phyloP scores from a whole-genome alignment of 202 grass and related monocot genomes.

The Hordeum pubiflorum region DNA sequence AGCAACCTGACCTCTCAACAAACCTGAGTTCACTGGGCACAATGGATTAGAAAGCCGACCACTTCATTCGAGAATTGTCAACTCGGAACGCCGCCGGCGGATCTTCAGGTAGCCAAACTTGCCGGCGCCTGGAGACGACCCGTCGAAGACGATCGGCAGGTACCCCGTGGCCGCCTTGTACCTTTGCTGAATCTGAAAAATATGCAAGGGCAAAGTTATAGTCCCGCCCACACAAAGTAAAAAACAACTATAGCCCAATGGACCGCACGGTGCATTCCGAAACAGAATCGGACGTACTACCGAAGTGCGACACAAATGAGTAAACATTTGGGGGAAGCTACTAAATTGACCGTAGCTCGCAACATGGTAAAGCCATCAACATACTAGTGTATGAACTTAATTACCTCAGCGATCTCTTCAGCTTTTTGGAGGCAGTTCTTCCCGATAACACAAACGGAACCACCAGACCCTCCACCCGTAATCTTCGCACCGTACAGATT shows the following conservation, averaged over 20 bases:
- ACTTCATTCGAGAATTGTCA: neutral
- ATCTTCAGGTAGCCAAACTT: slow-evolving; percentile 85
- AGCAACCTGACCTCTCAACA: neutral
- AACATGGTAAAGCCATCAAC: neutral
- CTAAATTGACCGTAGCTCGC: neutral
- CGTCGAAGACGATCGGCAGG: slow-evolving; percentile 45
- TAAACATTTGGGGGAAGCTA: neutral
- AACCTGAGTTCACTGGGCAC: neutral
- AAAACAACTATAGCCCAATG: neutral
- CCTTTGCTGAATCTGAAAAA: slow-evolving; percentile 78
- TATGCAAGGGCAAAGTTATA: neutral
- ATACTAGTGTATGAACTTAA: neutral
- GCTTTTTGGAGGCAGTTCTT: slow-evolving; percentile 44
- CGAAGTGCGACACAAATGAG: neutral
- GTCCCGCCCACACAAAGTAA: neutral
- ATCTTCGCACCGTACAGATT: slow-evolving; percentile 66
- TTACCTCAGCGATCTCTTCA: slow-evolving; percentile 63
- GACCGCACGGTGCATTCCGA: neutral
- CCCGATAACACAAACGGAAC: slow-evolving; percentile 51
- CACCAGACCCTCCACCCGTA: slow-evolving; percentile 59
- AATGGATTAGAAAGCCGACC: neutral
- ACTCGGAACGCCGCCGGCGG: neutral
- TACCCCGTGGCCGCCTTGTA: slow-evolving; percentile 73
- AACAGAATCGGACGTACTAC: no score
- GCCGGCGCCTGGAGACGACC: slow-evolving; percentile 61